These are phyloP conservation scores for Cadophora sp. DNA, from an alignment of 2,329 filamentous ascomycete genomes.

Conservation along the genomic window DNA sequence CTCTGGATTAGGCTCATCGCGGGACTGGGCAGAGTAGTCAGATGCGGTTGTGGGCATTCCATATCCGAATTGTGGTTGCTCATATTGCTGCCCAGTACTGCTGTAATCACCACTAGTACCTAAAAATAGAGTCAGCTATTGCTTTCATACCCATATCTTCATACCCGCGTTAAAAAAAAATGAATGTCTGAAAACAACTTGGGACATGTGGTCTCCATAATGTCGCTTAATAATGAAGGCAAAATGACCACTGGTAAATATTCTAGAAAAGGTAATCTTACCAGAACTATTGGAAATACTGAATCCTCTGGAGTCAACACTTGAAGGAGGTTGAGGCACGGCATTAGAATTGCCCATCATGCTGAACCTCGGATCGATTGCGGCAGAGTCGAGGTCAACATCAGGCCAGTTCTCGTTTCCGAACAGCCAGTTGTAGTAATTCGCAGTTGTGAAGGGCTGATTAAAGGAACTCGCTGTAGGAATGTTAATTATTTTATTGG, in stretches of 20 bases:
- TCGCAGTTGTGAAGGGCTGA: conserved; percentile 68
- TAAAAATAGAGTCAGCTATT: too few species aligned
- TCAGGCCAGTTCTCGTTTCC: conserved; percentile 35
- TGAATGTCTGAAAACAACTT: too few species aligned
- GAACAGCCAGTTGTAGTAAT: conserved; percentile 69
- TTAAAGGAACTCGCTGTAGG: conserved; percentile 64
- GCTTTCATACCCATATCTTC: too few species aligned
- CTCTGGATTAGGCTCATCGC: conserved; percentile 22
- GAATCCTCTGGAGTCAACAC: conserved; percentile 16
- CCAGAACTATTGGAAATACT: conserved; percentile 16
- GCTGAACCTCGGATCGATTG: conserved; percentile 9
- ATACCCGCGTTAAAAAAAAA: too few species aligned
- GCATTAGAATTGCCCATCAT: conserved; percentile 2
- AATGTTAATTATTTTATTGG: conserved; percentile 23
- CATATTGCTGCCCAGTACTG: conserved; percentile 10
- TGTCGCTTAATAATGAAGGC: too few species aligned
- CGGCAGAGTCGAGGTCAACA: conserved; percentile 16
- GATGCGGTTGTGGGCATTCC: conserved; percentile 13
- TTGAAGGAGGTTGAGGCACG: conserved; percentile 14
- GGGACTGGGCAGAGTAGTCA: conserved; percentile 13
- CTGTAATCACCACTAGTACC: conserved; percentile 15
- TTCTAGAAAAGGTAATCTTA: not conserved
- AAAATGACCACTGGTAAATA: too few species aligned
- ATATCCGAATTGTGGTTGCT: not conserved
- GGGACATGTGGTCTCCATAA: too few species aligned